These are phyloP conservation scores for Rhododendron henanense DNA, from an alignment of 148 eudicot genomes.

Conservation along the genomic window DNA sequence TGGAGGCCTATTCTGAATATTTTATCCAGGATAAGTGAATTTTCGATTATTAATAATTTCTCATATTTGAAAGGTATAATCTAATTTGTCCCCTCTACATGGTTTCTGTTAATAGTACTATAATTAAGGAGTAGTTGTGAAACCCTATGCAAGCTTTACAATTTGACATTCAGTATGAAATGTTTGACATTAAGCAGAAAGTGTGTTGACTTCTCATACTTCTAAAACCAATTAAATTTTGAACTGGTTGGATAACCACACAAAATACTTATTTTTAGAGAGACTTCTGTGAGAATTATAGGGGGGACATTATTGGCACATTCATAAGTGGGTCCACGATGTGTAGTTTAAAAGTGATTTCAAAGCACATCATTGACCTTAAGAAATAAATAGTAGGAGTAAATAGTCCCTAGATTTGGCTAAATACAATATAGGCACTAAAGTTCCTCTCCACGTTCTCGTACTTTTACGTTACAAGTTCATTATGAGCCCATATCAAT, in stretches of 20 bases:
- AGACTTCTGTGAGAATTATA: not conserved
- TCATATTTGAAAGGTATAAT: not conserved
- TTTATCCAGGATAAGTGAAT: not conserved
- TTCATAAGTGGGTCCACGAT: not conserved
- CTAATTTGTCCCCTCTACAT: not conserved
- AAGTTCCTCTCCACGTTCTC: no score
- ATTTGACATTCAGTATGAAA: not conserved
- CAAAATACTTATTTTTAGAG: not conserved
- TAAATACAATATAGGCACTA: not conserved
- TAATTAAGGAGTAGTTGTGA: not conserved
- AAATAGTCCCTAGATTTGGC: not conserved
- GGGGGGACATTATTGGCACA: not conserved
- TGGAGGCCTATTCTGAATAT: not conserved
- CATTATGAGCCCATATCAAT: not conserved
- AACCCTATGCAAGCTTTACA: not conserved
- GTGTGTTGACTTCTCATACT: not conserved
- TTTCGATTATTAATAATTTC: not conserved
- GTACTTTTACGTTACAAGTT: not conserved
- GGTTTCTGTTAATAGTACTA: not conserved
- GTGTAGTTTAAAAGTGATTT: not conserved
- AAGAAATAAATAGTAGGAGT: not conserved
- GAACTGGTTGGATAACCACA: not conserved
- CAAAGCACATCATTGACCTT: not conserved
- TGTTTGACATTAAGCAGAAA: not conserved
- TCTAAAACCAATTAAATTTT: not conserved